phyloP scores from a whole-genome alignment of 495 filamentous ascomycete species.

The Astrothelium subdiscretum region DNA sequence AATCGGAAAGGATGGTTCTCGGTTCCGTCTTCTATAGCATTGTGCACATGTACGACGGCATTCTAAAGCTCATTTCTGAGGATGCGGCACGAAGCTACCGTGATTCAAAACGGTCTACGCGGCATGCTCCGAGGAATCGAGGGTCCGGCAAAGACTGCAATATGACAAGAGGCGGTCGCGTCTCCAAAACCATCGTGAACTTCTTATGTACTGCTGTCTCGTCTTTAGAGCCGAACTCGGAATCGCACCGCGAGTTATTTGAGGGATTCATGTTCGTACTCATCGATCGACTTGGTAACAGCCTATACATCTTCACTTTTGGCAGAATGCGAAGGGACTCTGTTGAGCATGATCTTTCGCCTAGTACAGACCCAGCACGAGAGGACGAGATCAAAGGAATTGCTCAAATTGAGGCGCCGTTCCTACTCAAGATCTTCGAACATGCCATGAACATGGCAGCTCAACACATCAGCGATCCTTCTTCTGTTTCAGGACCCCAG shows the following conservation, averaged over 20 bases:
- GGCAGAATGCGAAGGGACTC: slow-evolving; percentile 3
- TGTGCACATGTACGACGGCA: neutral
- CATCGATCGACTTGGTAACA: slow-evolving; percentile 19
- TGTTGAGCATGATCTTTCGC: neutral
- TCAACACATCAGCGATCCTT: slow-evolving; percentile 14
- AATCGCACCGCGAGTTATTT: slow-evolving; percentile 20
- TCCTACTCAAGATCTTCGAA: slow-evolving; percentile 22
- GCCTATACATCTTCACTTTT: slow-evolving; percentile 19
- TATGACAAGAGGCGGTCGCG: neutral
- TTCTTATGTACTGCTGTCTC: neutral
- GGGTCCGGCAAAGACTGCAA: neutral
- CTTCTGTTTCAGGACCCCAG: neutral
- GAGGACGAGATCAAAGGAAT: slow-evolving; percentile 8
- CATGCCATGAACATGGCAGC: slow-evolving; percentile 21
- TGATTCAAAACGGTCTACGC: neutral
- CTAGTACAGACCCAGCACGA: neutral
- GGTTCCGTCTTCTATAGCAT: neutral
- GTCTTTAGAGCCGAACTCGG: slow-evolving; percentile 10
- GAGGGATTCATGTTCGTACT: slow-evolving; percentile 26
- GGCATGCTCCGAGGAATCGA: neutral
- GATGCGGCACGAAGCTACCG: neutral
- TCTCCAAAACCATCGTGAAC: neutral
- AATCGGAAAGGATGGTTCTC: neutral
- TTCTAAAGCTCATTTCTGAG: neutral
- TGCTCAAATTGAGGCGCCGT: slow-evolving; percentile 17